phyloP scores from a whole-genome alignment of 306 rosid species.

The Fagus sylvatica region DNA sequence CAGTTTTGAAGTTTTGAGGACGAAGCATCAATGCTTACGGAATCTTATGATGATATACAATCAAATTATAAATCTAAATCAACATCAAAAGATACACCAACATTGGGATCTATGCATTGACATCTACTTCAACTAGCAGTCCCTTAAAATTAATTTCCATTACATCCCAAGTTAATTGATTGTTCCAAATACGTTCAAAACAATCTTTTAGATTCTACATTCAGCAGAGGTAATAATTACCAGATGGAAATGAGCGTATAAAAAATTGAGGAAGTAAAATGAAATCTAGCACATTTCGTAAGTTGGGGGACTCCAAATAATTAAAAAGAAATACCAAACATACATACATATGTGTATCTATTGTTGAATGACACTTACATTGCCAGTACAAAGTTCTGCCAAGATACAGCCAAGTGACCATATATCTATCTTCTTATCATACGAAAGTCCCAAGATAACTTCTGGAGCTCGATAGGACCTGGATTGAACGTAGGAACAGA shows the following conservation, averaged over 20 bases:
- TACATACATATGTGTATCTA: background rate
- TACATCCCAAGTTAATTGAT: background rate
- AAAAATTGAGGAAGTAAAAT: background rate
- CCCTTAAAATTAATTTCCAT: background rate
- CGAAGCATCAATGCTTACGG: background rate
- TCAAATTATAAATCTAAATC: background rate
- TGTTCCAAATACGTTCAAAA: background rate
- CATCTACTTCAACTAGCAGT: background rate
- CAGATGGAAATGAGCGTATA: background rate
- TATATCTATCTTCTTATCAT: constrained; percentile 93
- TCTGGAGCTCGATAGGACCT: constrained; percentile 99
- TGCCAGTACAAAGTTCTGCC: constrained; percentile 98
- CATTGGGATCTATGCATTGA: background rate
- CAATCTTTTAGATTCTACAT: too few relatives aligned
- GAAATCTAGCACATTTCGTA: background rate
- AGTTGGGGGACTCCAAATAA: background rate
- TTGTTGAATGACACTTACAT: constrained; percentile 56
- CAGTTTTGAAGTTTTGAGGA: background rate
- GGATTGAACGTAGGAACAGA: constrained; percentile 96
- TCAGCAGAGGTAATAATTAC: background rate
- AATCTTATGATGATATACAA: background rate
- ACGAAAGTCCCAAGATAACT: constrained; percentile 95
- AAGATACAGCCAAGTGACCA: constrained; percentile 99
- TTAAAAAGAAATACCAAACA: background rate
- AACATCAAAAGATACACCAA: background rate